A percentile compares a stretch with the other conserved stretches of the same genome.
Conservation (phyloP, 2,329 filamentous ascomycete genomes). For the Aspergillus uvarum region DNA sequence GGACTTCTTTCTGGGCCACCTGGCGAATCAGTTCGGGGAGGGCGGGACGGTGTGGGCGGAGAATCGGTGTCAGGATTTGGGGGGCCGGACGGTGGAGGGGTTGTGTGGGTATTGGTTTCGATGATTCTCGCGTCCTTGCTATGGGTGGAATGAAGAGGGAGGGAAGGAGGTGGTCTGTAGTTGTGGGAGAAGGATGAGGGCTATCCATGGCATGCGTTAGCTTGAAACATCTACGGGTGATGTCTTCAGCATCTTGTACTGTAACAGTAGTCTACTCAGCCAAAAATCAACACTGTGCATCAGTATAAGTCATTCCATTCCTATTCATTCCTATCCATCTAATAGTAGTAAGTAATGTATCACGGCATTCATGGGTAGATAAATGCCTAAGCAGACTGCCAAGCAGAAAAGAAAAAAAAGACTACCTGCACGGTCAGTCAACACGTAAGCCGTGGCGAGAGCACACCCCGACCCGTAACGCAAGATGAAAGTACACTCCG, state of each 20-base stretch:
- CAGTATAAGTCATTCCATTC: not conserved
- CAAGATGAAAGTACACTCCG: not conserved
- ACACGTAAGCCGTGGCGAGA: not conserved
- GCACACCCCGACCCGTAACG: not conserved
- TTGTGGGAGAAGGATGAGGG: no score
- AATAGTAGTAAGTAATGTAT: not conserved
- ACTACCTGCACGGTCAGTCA: not conserved
- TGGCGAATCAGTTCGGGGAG: conserved; percentile 35
- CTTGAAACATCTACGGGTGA: no score
- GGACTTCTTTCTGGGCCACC: conserved; percentile 37
- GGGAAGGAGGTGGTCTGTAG: no score
- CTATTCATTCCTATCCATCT: not conserved
- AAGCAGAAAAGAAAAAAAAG: conserved; percentile 5
- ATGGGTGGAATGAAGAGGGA: no score
- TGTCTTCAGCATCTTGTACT: no score
- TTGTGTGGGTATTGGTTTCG: conserved; percentile 16
- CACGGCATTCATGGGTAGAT: not conserved
- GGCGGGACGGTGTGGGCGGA: conserved; percentile 34
- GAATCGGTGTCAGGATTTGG: conserved; percentile 31
- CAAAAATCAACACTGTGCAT: not conserved
- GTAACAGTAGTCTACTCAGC: no score
- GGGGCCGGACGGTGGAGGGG: conserved; percentile 11
- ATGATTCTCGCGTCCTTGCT: no score
- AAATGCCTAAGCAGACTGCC: not conserved
- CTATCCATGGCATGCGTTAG: no score